Evolutionary conservation across 1,139 yeast genomes (phyloP).

Genomic region (Saccharomycopsis hybrid): DNA sequence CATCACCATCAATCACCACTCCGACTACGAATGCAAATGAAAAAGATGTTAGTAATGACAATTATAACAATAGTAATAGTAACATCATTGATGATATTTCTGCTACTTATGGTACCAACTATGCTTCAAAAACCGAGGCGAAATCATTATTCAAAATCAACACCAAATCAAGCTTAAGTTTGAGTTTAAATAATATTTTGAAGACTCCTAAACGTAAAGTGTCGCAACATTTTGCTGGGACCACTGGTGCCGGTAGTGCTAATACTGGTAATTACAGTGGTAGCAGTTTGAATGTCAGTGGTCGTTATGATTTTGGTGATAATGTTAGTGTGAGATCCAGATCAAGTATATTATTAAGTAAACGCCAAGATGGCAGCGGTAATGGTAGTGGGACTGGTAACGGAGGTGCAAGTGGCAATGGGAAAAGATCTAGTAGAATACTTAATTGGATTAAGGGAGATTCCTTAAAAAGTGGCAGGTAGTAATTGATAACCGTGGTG

Average conservation of each 20-base stretch:
- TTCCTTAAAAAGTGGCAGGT: too few relatives aligned
- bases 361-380: too few relatives aligned
- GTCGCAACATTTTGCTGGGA: not conserved
- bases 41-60: not conserved
- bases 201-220: constrained; percentile 17
- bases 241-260: too few relatives aligned
- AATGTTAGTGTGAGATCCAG: too few relatives aligned
- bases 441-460: constrained; percentile 15
- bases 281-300: too few relatives aligned
- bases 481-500: too few relatives aligned
- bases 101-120: not conserved
- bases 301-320: too few relatives aligned
- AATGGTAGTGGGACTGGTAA: too few relatives aligned
- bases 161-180: constrained; percentile 12
- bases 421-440: constrained; percentile 12
- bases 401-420: too few relatives aligned
- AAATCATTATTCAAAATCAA: constrained; percentile 12
- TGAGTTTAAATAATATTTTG: constrained; percentile 13
- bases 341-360: too few relatives aligned
- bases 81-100: constrained; percentile 11
- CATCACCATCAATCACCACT: too few relatives aligned
- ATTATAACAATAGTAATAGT: not conserved
- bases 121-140: constrained; percentile 1
- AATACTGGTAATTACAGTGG: not conserved
- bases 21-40: too few relatives aligned